These are phyloP conservation scores for Anthostomella pinea DNA, from an alignment of 2,329 filamentous ascomycete species.

Conservation along the genomic window DNA sequence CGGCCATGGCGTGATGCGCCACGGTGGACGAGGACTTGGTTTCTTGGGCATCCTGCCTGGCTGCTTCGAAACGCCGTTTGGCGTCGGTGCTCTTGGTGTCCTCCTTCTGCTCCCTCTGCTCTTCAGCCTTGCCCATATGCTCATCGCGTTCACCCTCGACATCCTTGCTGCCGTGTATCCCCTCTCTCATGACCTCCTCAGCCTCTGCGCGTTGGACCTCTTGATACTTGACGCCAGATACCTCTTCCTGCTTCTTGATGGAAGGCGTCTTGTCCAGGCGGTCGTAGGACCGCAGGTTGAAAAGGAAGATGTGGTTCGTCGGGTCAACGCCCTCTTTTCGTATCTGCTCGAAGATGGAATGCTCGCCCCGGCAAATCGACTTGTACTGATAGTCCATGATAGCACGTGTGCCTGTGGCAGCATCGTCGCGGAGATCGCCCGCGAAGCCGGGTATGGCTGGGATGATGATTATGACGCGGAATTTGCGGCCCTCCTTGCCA, in stretches of 20 bases:
- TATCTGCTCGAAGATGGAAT: constrained; percentile 85
- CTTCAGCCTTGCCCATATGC: constrained; percentile 45
- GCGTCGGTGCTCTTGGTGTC: constrained; percentile 41
- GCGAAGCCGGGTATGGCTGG: constrained; percentile 80
- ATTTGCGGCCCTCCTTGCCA: constrained; percentile 79
- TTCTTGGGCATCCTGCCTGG: constrained; percentile 35
- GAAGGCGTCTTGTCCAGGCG: constrained; percentile 79
- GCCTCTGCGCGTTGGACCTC: constrained; percentile 85
- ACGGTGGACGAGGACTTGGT: constrained; percentile 48
- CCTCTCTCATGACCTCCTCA: constrained; percentile 79
- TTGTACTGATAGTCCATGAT: constrained; percentile 98
- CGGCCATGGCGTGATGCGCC: constrained; percentile 80
- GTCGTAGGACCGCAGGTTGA: constrained; percentile 91
- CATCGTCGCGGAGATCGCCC: constrained; percentile 71
- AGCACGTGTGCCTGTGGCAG: constrained; percentile 71
- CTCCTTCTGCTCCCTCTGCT: constrained; percentile 34
- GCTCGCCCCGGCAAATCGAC: constrained; percentile 84
- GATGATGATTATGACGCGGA: constrained; percentile 83
- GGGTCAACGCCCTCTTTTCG: constrained; percentile 73
- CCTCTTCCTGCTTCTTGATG: constrained; percentile 71
- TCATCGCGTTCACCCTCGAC: constrained; percentile 44
- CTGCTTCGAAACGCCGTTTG: constrained; percentile 52
- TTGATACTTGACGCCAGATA: constrained; percentile 79
- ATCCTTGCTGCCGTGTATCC: constrained; percentile 60
- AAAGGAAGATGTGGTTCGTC: constrained; percentile 79